A percentile compares a stretch with the other conserved stretches of the same genome.
These are phyloP conservation scores for Yamadazyma akitaensis DNA, from an alignment of 805 yeast species.

Conservation along the genomic window DNA sequence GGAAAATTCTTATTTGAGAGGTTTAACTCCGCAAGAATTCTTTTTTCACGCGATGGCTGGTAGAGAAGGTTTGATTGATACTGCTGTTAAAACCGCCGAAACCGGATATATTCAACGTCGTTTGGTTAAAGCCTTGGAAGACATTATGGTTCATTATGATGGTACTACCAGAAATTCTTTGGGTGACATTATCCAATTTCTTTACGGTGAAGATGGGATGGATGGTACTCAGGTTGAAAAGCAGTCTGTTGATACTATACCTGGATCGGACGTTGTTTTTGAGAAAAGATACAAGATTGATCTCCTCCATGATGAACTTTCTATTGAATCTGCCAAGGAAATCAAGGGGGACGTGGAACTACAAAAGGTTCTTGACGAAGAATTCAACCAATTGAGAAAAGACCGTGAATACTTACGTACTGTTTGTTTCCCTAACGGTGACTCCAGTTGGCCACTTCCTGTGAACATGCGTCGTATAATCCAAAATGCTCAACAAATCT, in stretches of 20 bases:
- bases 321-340: slow-evolving; percentile 85
- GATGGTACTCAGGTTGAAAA: slow-evolving; percentile 98
- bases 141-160: slow-evolving; percentile 96
- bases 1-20: slow-evolving; percentile 94
- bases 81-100: slow-evolving; percentile 99
- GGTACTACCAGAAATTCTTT: slow-evolving; percentile 97
- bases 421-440: slow-evolving; percentile 87
- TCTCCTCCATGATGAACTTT: slow-evolving; percentile 61
- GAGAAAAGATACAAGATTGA: slow-evolving; percentile 84
- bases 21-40: slow-evolving; percentile 97
- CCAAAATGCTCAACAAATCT: slow-evolving; percentile 96
- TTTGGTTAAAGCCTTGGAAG: slow-evolving; percentile 93
- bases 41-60: slow-evolving; percentile 99
- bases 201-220: slow-evolving; percentile 98
- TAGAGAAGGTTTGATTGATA: slow-evolving; percentile 99
- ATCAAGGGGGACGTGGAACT: slow-evolving; percentile 84
- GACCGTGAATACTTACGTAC: slow-evolving; percentile 82
- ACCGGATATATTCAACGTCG: slow-evolving; percentile 99
- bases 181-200: slow-evolving; percentile 93
- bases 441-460: slow-evolving; percentile 95
- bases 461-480: slow-evolving; percentile 94
- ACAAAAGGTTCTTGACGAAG: slow-evolving; percentile 79
- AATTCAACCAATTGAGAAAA: slow-evolving; percentile 67
- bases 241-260: slow-evolving; percentile 92
- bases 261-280: slow-evolving; percentile 83